Evolutionary conservation across 352 stramenopile species (phyloP).

Genomic region (Pythium sp.): DNA sequence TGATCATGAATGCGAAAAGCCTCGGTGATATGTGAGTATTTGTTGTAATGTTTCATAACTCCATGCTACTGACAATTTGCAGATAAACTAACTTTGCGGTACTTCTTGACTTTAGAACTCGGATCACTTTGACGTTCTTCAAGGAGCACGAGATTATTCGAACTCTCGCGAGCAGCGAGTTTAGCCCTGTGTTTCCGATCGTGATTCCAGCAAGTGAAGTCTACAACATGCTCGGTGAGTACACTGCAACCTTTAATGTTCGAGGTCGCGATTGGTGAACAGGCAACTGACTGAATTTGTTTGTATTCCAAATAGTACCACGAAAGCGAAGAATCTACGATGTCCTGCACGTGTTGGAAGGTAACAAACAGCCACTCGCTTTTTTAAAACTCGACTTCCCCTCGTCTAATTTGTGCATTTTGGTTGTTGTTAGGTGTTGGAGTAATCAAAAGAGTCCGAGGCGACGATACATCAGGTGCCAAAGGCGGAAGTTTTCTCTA

Average conservation of each 20-base stretch:
- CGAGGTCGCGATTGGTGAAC: not conserved
- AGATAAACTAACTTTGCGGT: not conserved
- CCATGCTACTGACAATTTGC: not conserved
- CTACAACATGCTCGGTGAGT: slow-evolving; percentile 63
- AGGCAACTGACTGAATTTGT: not conserved
- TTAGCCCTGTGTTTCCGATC: slow-evolving; percentile 33
- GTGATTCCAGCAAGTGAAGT: slow-evolving; percentile 54
- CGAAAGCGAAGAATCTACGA: slow-evolving; percentile 75
- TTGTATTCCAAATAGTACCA: slow-evolving; percentile 33
- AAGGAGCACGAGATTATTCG: slow-evolving; percentile 51
- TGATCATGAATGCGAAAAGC: slow-evolving; percentile 38
- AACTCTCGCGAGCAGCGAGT: not conserved
- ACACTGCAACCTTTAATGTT: not conserved
- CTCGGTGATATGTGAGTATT: slow-evolving; percentile 47
- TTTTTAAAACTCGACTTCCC: not conserved
- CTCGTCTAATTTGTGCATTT: not conserved
- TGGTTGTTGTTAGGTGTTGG: slow-evolving; percentile 36
- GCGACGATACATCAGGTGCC: slow-evolving; percentile 26
- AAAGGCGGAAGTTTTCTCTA: slow-evolving; percentile 58
- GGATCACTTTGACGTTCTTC: slow-evolving; percentile 58
- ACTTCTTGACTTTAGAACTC: slow-evolving; percentile 29
- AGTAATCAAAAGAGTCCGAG: slow-evolving; percentile 53
- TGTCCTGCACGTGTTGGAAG: slow-evolving; percentile 77
- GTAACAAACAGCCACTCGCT: slow-evolving; percentile 18
- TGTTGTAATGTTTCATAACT: not conserved